Base-by-base conservation (phyloP, 2,329 filamentous ascomycete species). In the Conoideocrella luteorostrata region DNA sequence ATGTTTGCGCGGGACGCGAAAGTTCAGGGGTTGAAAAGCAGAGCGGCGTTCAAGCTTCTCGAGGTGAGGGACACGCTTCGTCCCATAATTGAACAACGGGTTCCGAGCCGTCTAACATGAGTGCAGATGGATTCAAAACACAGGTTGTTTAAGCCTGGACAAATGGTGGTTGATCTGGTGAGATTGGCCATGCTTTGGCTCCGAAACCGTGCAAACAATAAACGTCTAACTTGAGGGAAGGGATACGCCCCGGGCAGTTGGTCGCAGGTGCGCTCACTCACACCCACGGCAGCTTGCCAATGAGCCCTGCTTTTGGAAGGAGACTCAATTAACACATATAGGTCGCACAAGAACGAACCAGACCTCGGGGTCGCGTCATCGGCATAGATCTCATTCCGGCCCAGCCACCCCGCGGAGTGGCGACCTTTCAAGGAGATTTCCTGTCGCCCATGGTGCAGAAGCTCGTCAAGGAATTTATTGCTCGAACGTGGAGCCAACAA, bases 371-470 rank as follows among this genome's bases (percentile, higher is more conserved):
- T 7, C 79, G 84, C 34, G 82, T 98, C 11, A 71, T 98, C 22
- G 94, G 93, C 10, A 91, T 98, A 56, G 93, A 98, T 62, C 77
- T 98, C 41, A 88, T 98, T 51, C 93, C 93, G 4, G 88, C 89
- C 1, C 85, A 91, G 60, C 91, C 94, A 5, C 93, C 93, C 0
- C 81, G 78, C 56, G 93, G 93, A 18, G 89, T 95, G n/a, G 90
- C 87, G 22, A 88, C 88, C 2, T 89, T 98, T 45, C 93, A 98
- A 65, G 93, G 94, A 38, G 87, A 98, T 61, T 97, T 98, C 52
- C 71, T 97, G 32, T 85, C 82, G 5, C 75, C 80, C 0, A 65
- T 68, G 2, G 82, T 96, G n/a, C 86, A 86, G 62, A 75, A 71
- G 18, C 78, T 91, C 62, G 82, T 95, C 30, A 83, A 84, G 60